Evolutionary conservation across 139 green algal species (phyloP).

Genomic region (Eudorina sp.): DNA sequence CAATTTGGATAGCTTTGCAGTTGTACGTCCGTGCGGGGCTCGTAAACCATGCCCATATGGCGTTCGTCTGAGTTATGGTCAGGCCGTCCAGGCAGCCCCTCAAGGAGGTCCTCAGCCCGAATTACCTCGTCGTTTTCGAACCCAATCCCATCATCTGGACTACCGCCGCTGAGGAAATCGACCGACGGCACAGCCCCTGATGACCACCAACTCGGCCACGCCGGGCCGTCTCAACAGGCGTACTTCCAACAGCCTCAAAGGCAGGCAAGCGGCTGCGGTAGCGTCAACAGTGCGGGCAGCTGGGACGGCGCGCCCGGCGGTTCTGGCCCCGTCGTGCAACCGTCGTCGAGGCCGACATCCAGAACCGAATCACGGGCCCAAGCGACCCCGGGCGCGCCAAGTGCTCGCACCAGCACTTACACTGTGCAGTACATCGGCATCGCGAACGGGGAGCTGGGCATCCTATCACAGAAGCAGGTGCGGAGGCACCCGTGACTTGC

Average conservation of each 20-base stretch:
- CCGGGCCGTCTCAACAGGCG: not conserved
- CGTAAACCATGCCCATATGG: constrained; percentile 38
- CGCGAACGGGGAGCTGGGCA: constrained; percentile 26
- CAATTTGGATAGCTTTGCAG: no score
- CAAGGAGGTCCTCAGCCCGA: not conserved
- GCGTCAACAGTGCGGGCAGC: not conserved
- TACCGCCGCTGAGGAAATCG: not conserved
- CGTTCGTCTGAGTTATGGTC: not conserved
- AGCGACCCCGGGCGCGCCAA: not conserved
- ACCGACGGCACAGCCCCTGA: not conserved
- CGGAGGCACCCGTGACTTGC: no score
- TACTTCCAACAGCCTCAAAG: not conserved
- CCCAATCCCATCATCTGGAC: not conserved
- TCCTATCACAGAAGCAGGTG: constrained; percentile 38
- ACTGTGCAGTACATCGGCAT: constrained; percentile 39
- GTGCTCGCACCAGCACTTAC: not conserved
- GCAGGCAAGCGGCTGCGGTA: not conserved
- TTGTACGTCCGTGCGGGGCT: no score
- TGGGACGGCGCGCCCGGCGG: not conserved
- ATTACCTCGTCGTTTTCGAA: not conserved
- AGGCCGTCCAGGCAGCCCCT: not conserved
- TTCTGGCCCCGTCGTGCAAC: not conserved
- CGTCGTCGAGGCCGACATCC: not conserved
- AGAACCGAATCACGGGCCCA: not conserved
- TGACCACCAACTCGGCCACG: not conserved